A percentile compares a stretch with the other conserved stretches of the same genome.
Conservation (phyloP, 139 green algal species). For the Chloropicon primus region DNA sequence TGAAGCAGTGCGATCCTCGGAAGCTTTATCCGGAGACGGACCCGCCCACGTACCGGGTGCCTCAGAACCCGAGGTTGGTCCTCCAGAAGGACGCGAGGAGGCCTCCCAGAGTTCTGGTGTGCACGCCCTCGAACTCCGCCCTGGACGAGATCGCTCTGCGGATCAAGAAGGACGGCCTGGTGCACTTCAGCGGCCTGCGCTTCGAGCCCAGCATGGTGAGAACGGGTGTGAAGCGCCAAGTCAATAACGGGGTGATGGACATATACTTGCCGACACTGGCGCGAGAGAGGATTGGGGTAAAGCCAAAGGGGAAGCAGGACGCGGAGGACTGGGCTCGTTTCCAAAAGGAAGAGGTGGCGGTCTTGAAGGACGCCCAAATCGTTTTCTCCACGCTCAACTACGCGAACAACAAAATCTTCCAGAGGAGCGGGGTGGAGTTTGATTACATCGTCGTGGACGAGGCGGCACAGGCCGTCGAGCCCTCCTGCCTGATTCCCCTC, state of each 20-base stretch:
- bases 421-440: conserved; percentile 7
- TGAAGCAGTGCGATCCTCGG: not conserved
- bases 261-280: too few relatives aligned
- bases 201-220: not conserved
- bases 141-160: not conserved
- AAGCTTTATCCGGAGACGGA: not conserved
- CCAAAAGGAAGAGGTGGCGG: not conserved
- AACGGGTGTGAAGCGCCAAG: not conserved
- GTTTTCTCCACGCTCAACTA: not conserved
- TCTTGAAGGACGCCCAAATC: not conserved
- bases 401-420: not conserved
- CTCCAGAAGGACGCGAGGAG: not conserved
- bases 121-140: not conserved
- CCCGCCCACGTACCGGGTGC: not conserved
- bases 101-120: not conserved
- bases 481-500: conserved; percentile 24
- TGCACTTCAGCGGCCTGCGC: not conserved
- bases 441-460: conserved; percentile 33
- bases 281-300: too few relatives aligned
- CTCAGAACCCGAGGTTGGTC: not conserved
- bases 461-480: conserved; percentile 30
- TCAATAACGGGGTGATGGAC: not conserved
- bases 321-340: not conserved
- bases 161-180: not conserved
- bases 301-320: not conserved